Evolutionary conservation across 352 stramenopile genomes (phyloP).

Genomic region (Globisporangium acanthophoron): DNA sequence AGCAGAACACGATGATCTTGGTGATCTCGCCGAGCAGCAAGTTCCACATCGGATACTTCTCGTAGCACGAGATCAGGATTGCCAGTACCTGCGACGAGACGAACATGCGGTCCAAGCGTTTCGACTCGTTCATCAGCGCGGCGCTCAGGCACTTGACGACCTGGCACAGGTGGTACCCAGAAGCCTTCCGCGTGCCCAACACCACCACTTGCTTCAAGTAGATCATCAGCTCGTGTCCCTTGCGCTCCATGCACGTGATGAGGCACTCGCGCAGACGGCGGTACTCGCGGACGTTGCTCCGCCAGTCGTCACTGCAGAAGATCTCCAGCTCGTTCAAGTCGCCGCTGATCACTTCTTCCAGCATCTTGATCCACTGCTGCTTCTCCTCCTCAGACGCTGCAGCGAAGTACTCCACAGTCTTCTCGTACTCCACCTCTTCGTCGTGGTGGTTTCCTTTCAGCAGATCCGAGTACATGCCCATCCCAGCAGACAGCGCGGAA

Average conservation of each 20-base stretch:
- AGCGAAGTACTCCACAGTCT: constrained; percentile 71
- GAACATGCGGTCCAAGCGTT: constrained; percentile 81
- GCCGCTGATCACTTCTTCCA: constrained; percentile 73
- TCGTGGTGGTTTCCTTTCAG: constrained; percentile 14
- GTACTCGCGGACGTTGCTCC: constrained; percentile 85
- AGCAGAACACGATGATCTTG: constrained; percentile 80
- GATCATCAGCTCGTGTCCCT: constrained; percentile 75
- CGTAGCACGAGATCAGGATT: constrained; percentile 71
- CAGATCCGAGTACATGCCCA: constrained; percentile 14
- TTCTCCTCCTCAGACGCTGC: constrained; percentile 59
- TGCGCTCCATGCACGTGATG: constrained; percentile 80
- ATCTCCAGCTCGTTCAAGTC: constrained; percentile 82
- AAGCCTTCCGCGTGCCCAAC: constrained; percentile 50
- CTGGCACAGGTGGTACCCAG: constrained; percentile 65
- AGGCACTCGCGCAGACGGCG: constrained; percentile 65
- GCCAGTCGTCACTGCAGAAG: constrained; percentile 86
- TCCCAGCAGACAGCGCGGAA: constrained; percentile 1
- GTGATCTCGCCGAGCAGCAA: constrained; percentile 77
- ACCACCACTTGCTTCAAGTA: constrained; percentile 78
- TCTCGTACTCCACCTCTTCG: constrained; percentile 25
- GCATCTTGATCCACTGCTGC: constrained; percentile 57
- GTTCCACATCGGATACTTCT: constrained; percentile 77
- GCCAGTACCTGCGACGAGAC: constrained; percentile 61
- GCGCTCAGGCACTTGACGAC: constrained; percentile 76
- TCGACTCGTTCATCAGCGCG: constrained; percentile 74